Conservation (phyloP, 2,329 filamentous ascomycete species). For the Cladophialophora carrionii region DNA sequence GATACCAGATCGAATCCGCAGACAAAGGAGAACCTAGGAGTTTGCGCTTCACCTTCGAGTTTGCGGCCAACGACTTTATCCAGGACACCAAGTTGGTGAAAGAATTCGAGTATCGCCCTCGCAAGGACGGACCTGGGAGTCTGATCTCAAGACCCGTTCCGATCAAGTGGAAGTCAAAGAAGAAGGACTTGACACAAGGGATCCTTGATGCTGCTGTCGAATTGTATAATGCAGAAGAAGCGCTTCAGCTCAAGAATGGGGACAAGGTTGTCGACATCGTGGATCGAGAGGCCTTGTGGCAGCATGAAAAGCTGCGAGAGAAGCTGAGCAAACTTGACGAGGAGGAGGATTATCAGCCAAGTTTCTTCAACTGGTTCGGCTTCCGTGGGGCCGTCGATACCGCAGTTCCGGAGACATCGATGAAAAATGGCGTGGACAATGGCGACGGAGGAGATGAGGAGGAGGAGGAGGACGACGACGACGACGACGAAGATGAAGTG, state of each 20-base stretch:
- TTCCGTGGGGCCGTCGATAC: conserved; percentile 72
- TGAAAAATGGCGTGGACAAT: conserved; percentile 58
- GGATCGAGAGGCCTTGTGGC: conserved; percentile 38
- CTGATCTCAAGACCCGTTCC: conserved; percentile 86
- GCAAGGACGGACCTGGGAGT: conserved; percentile 66
- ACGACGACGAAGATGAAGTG: conserved; percentile 53
- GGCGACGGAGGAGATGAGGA: conserved; percentile 56
- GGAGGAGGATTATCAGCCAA: conserved; percentile 51
- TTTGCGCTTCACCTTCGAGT: conserved; percentile 76
- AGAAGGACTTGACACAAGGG: conserved; percentile 80
- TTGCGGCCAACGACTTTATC: conserved; percentile 80
- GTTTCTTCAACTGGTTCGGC: conserved; percentile 90
- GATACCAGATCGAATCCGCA: conserved; percentile 71
- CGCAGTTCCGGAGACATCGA: conserved; percentile 67
- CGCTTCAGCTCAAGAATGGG: conserved; percentile 33
- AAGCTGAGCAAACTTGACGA: conserved; percentile 44
- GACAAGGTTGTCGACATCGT: conserved; percentile 33
- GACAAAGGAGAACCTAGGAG: conserved; percentile 75
- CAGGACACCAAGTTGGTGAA: conserved; percentile 79
- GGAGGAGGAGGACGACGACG: conserved; percentile 47
- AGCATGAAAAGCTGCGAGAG: conserved; percentile 38
- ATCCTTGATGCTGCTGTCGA: conserved; percentile 73
- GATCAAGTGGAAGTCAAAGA: conserved; percentile 82
- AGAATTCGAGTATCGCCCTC: conserved; percentile 75
- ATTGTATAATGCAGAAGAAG: conserved; percentile 66